A percentile compares a stretch with the other conserved stretches of the same genome.
phyloP scores from a whole-genome alignment of 2,329 filamentous ascomycete genomes.

The Aspergillus chevalieri region DNA sequence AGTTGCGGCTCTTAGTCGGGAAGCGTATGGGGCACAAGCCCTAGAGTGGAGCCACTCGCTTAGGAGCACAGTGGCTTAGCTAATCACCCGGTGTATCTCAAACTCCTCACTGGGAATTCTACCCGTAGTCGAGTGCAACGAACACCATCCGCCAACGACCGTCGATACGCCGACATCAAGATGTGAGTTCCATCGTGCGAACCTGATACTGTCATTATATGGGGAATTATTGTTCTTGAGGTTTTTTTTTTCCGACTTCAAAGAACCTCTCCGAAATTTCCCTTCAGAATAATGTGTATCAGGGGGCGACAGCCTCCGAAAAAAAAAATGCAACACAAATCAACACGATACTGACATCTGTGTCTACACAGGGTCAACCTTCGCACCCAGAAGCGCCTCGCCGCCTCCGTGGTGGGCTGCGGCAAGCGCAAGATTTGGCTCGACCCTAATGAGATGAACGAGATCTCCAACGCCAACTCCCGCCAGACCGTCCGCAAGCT shows the following conservation, averaged over 20 bases:
- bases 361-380: conserved; percentile 81
- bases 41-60: conserved; percentile 36
- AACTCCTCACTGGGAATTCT: conserved; percentile 37
- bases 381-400: conserved; percentile 99
- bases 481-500: conserved; percentile 99
- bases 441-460: conserved; percentile 97
- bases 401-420: conserved; percentile 96
- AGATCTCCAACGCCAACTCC: conserved; percentile 99
- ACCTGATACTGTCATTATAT: conserved; percentile 9
- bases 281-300: background rate
- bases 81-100: conserved; percentile 35
- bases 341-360: conserved; percentile 21
- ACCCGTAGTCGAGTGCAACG: conserved; percentile 34
- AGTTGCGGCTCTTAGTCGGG: conserved; percentile 7
- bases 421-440: conserved; percentile 99
- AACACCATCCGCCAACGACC: conserved; percentile 42
- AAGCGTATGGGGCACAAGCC: conserved; percentile 27
- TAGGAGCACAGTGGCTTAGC: conserved; percentile 34
- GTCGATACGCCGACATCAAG: conserved; percentile 43
- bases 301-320: background rate
- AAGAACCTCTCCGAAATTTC: conserved; percentile 5
- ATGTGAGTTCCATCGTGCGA: conserved; percentile 36
- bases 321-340: background rate
- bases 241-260: conserved; percentile 10
- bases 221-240: conserved; percentile 15